Evolutionary conservation across 2,329 filamentous ascomycete species (phyloP).

Genomic region (Xylaria sp.): DNA sequence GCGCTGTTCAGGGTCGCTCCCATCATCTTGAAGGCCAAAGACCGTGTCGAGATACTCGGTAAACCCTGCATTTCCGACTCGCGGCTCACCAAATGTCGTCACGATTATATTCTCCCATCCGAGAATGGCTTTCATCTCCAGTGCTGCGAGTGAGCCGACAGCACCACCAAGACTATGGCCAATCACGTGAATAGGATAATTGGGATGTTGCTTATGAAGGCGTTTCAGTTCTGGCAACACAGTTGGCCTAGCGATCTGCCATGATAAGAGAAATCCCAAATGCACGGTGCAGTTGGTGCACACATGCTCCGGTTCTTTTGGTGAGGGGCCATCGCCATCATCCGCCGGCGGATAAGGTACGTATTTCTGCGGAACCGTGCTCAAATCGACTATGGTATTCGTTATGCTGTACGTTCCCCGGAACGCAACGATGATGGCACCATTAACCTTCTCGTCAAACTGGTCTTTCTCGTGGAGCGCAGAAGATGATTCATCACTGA

Average conservation of each 20-base stretch:
- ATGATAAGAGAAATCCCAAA: constrained; percentile 86
- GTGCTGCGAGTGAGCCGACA: constrained; percentile 84
- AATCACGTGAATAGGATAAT: constrained; percentile 79
- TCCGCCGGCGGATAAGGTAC: constrained; percentile 79
- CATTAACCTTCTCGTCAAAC: constrained; percentile 35
- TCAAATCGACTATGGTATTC: constrained; percentile 90
- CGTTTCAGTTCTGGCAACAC: constrained; percentile 74
- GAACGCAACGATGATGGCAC: constrained; percentile 83
- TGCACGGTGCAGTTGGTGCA: constrained; percentile 94
- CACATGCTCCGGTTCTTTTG: constrained; percentile 57
- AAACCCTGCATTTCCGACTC: constrained; percentile 68
- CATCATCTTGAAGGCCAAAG: constrained; percentile 57
- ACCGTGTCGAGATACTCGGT: constrained; percentile 64
- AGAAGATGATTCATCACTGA: background rate
- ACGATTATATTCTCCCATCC: constrained; percentile 79
- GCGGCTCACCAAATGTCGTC: constrained; percentile 93
- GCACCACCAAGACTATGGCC: constrained; percentile 95
- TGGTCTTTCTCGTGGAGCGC: constrained; percentile 14
- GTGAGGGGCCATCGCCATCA: constrained; percentile 51
- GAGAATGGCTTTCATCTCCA: constrained; percentile 78
- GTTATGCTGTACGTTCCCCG: constrained; percentile 93
- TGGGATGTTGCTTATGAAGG: constrained; percentile 69
- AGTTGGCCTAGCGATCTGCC: constrained; percentile 76
- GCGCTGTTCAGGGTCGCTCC: constrained; percentile 49
- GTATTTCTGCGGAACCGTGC: constrained; percentile 89